Evolutionary conservation across 139 green algal species (phyloP).

Genomic region (Volvox reticuliferus): DNA sequence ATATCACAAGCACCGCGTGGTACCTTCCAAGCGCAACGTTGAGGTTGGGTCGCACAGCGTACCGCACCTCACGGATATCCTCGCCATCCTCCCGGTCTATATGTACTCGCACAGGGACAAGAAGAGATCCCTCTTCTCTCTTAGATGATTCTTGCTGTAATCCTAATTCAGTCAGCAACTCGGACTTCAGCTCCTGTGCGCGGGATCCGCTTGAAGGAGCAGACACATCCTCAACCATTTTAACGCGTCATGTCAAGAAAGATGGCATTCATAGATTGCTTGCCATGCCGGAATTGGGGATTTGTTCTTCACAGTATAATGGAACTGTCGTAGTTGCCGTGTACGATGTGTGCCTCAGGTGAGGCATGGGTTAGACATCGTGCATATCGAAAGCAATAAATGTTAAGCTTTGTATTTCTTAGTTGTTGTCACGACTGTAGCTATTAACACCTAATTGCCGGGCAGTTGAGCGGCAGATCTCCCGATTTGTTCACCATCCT

Average conservation of each 20-base stretch:
- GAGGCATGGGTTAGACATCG: too few species aligned
- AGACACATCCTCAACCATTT: background rate
- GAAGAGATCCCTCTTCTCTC: background rate
- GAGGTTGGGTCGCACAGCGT: too few species aligned
- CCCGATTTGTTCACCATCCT: background rate
- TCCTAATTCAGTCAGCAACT: background rate
- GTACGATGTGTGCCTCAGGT: too few species aligned
- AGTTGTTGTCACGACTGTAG: too few species aligned
- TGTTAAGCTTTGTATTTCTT: too few species aligned
- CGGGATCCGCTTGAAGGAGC: background rate
- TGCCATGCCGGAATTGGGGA: too few species aligned
- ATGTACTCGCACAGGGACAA: constrained; percentile 8
- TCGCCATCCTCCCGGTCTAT: constrained; percentile 35
- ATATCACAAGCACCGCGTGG: too few species aligned
- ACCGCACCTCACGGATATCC: constrained; percentile 27
- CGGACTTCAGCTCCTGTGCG: background rate
- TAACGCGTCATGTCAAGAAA: background rate
- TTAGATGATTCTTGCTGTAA: background rate
- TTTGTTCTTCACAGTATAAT: too few species aligned
- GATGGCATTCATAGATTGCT: too few species aligned
- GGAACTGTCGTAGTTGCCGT: too few species aligned
- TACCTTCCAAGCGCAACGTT: too few species aligned
- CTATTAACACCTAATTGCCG: background rate
- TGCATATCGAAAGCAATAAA: too few species aligned
- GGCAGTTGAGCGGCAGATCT: constrained; percentile 1